phyloP scores from a whole-genome alignment of 768 basidiomycete genomes.

The Amanita polypyramis region DNA sequence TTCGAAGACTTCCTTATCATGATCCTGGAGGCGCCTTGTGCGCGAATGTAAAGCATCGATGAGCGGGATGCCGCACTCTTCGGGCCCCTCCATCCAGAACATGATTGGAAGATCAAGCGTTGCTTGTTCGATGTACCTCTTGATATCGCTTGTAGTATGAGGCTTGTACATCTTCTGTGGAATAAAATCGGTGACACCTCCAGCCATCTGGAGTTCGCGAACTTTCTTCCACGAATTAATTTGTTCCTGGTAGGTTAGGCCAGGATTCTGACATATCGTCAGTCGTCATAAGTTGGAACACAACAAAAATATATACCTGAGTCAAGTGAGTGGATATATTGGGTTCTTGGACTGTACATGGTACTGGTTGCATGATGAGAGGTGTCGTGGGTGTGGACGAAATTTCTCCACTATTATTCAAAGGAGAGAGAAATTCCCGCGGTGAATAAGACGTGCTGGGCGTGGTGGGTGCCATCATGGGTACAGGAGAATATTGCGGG shows the following conservation, averaged over 20 bases:
- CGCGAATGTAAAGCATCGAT: constrained; percentile 53
- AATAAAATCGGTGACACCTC: constrained; percentile 30
- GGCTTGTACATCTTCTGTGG: constrained; percentile 69
- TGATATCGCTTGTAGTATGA: constrained; percentile 65
- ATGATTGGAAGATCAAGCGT: constrained; percentile 52
- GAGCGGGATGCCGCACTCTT: constrained; percentile 51
- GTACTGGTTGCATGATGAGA: background rate
- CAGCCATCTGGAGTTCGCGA: background rate
- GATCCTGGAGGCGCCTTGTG: constrained; percentile 41
- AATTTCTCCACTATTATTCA: background rate
- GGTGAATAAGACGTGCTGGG: constrained; percentile 2
- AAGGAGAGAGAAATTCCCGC: background rate
- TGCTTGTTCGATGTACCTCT: constrained; percentile 68
- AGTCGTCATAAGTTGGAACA: background rate
- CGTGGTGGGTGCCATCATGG: background rate
- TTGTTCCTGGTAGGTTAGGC: background rate
- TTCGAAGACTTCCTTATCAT: constrained; percentile 59
- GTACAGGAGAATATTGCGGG: background rate
- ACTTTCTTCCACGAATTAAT: background rate
- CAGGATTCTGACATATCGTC: background rate
- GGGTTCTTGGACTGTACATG: background rate
- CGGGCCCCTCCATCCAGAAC: constrained; percentile 43
- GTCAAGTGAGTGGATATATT: background rate
- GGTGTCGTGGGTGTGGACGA: constrained; percentile 5
- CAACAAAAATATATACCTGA: background rate